Evolutionary conservation across 2,329 filamentous ascomycete genomes (phyloP).

Genomic region (Sarocladium oryzae): DNA sequence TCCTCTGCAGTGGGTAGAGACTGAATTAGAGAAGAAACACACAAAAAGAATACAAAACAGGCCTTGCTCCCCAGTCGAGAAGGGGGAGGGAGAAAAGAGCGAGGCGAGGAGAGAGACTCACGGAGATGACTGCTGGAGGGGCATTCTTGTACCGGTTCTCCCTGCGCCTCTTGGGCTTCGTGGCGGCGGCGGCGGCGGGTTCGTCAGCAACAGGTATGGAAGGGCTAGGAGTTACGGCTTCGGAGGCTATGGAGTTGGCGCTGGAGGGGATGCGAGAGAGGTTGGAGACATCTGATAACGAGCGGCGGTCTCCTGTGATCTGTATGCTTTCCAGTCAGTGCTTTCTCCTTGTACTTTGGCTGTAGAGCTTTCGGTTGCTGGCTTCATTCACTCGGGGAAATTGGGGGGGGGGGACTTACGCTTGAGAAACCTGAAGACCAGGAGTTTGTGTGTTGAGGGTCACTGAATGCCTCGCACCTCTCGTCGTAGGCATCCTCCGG

Average conservation of each 20-base stretch:
- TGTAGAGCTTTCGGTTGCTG: no score
- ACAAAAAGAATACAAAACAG: neutral
- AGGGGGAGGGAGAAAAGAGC: no score
- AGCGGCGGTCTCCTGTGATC: conserved; percentile 3
- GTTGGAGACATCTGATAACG: conserved; percentile 4
- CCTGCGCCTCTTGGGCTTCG: conserved; percentile 37
- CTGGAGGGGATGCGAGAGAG: conserved; percentile 5
- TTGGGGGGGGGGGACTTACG: neutral
- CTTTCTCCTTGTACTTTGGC: no score
- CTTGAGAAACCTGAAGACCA: neutral
- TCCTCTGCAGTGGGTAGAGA: conserved; percentile 16
- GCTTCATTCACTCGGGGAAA: no score
- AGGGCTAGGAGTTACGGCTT: neutral
- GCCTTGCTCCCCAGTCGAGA: no score
- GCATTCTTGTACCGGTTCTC: conserved; percentile 47
- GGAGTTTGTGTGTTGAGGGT: neutral
- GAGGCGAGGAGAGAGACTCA: conserved; percentile 24
- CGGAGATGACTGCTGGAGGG: conserved; percentile 39
- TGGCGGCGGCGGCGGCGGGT: neutral
- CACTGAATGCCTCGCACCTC: neutral
- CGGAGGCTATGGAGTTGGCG: neutral
- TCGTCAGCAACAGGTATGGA: neutral
- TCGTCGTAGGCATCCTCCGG: conserved; percentile 3
- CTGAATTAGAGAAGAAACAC: no score
- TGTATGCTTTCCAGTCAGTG: neutral